Evolutionary conservation across 768 basidiomycete species (phyloP).

Genomic region (Trichaptum fuscoviolaceum): DNA sequence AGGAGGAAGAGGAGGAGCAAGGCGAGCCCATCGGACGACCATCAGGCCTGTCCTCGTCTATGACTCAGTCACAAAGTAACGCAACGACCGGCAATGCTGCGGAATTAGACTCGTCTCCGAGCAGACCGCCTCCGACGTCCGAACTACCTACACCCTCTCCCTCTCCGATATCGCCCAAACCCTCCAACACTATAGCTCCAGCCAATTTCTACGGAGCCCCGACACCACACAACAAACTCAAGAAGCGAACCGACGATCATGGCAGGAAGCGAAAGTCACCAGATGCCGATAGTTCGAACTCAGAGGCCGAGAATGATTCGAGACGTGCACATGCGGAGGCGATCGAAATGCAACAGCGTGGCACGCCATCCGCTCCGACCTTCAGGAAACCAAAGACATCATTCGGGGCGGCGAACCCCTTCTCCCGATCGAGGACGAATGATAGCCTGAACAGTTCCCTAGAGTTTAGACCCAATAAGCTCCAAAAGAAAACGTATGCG

Average conservation of each 20-base stretch:
- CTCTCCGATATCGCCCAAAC: slow-evolving; percentile 24
- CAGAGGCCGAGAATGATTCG: slow-evolving; percentile 15
- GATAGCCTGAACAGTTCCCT: neutral
- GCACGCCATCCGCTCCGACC: neutral
- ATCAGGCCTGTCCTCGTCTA: slow-evolving; percentile 5
- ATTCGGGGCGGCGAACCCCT: neutral
- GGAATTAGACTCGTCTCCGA: slow-evolving; percentile 9
- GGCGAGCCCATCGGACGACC: neutral
- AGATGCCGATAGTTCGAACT: slow-evolving; percentile 25
- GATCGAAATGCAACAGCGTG: neutral
- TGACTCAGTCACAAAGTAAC: slow-evolving; percentile 12
- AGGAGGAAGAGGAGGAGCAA: slow-evolving; percentile 1
- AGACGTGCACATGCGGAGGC: too few relatives aligned
- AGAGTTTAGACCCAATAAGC: slow-evolving; percentile 1
- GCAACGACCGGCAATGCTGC: slow-evolving; percentile 14
- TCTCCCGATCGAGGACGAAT: neutral
- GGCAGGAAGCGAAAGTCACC: slow-evolving; percentile 38
- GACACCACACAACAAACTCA: slow-evolving; percentile 12
- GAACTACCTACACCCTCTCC: slow-evolving; percentile 23
- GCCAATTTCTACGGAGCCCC: slow-evolving; percentile 31
- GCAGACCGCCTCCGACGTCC: neutral
- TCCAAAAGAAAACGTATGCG: slow-evolving; percentile 4
- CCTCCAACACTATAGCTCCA: slow-evolving; percentile 28
- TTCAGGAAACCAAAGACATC: neutral
- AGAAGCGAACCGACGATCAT: slow-evolving; percentile 14